These are phyloP conservation scores for Erigeron canadensis DNA, from an alignment of 129 eudicot species.

Conservation along the genomic window DNA sequence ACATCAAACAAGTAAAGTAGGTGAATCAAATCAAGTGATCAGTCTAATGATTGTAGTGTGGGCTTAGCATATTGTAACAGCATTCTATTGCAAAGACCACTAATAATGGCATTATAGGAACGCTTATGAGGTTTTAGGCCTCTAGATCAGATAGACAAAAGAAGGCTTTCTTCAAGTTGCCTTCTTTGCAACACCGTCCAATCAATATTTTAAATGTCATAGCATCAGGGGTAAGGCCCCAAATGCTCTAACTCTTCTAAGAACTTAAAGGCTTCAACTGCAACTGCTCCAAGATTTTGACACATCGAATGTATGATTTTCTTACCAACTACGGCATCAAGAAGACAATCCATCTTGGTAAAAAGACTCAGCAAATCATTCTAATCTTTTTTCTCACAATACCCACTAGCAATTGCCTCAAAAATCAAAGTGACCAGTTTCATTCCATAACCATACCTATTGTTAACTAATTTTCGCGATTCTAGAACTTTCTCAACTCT, in stretches of 20 bases:
- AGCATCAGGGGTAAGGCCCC: conserved; percentile 62
- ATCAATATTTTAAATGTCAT: conserved; percentile 67
- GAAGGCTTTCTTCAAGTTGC: conserved; percentile 58
- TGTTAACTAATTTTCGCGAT: conserved; percentile 65
- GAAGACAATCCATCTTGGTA: conserved; percentile 43
- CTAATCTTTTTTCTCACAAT: conserved; percentile 77
- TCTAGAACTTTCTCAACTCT: conserved; percentile 62
- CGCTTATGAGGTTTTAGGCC: conserved; percentile 57
- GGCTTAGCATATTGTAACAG: neutral
- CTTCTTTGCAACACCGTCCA: conserved; percentile 63
- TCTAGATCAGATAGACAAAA: conserved; percentile 60
- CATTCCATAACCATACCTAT: conserved; percentile 42
- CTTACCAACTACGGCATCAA: conserved; percentile 53
- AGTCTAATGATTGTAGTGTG: neutral
- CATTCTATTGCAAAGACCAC: conserved; percentile 17
- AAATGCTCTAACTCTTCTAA: conserved; percentile 50
- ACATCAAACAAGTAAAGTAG: conserved; percentile 4
- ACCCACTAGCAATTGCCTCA: conserved; percentile 52
- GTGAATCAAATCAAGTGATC: neutral
- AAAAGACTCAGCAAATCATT: conserved; percentile 67
- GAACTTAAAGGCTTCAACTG: conserved; percentile 47
- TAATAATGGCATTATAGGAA: conserved; percentile 68
- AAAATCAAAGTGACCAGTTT: conserved; percentile 48
- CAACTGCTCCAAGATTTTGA: conserved; percentile 52
- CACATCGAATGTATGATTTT: conserved; percentile 60